These are phyloP conservation scores for Thielaviopsis musarum DNA, from an alignment of 2,329 filamentous ascomycete genomes.

Conservation along the genomic window DNA sequence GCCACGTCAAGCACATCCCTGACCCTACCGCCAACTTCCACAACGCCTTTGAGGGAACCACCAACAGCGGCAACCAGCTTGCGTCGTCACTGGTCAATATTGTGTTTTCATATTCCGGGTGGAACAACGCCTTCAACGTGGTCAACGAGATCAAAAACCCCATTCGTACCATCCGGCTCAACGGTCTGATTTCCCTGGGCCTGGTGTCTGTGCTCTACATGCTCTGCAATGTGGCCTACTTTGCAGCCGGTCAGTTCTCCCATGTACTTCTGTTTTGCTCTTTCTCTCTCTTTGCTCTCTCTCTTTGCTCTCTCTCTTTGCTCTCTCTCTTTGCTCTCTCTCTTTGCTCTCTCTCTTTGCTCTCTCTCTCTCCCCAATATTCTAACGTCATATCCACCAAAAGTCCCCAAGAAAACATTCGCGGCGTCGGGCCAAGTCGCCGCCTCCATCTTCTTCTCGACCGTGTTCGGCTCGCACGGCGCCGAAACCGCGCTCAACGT, in stretches of 20 bases:
- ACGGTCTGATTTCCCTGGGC: conserved; percentile 31
- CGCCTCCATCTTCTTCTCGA: conserved; percentile 40
- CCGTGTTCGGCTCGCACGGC: conserved; percentile 33
- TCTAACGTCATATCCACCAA: background rate
- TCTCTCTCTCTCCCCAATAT: background rate
- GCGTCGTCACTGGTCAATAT: conserved; percentile 38
- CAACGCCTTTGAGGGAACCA: conserved; percentile 21
- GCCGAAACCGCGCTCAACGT: conserved; percentile 39
- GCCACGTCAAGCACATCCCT: conserved; percentile 18
- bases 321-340: background rate
- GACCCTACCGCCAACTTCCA: conserved; percentile 22
- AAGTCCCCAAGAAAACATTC: conserved; percentile 37
- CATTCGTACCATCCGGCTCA: conserved; percentile 33
- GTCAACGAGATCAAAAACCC: conserved; percentile 47
- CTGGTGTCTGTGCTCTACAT: conserved; percentile 38
- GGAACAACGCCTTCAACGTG: conserved; percentile 43
- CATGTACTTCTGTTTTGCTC: too few species aligned
- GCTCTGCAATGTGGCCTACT: conserved; percentile 44
- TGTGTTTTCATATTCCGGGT: conserved; percentile 41
- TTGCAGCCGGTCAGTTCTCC: conserved; percentile 27
- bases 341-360: background rate
- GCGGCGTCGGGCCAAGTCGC: conserved; percentile 33
- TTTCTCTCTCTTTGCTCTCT: too few species aligned
- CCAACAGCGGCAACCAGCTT: conserved; percentile 21
- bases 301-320: background rate